Base-by-base conservation (phyloP, 2,329 filamentous ascomycete species). In the Fulvia fulva region DNA sequence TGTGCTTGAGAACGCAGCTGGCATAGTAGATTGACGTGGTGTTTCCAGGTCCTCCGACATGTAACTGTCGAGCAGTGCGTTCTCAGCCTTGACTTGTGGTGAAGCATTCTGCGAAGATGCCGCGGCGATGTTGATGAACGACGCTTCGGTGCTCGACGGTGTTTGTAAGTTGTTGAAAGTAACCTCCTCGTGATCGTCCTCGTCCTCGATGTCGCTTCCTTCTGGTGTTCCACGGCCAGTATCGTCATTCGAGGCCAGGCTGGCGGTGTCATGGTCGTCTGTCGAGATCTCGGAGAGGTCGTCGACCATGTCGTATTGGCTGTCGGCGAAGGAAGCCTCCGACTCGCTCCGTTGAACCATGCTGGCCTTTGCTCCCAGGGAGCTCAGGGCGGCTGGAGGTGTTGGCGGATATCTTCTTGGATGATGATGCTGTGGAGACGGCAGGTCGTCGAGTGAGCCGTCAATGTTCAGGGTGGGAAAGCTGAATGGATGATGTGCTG, bases 201-300 rank as follows among this genome's bases (percentile, higher is more conserved):
- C 61, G 14, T 60, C 56, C 28, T 67, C 65, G n/a, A 49, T 51
- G 7, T 59, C 57, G 34, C 59, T 60, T 5, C 56, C 52, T 7
- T 67, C 66, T 12, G 63, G 64, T 0, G 63, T 66, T 32, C 60
- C 34, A 5, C 58, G 45, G 28, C 54, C 64, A 16, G 63, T 51
- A 23, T 59, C 63, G n/a, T 57, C 64, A 12, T 61, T 62, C 3
- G 68, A 70, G 25, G 61, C 57, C 45, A 72, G 62, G 63, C 67
- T 70, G 21, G 68, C 70, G 3, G 70, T 72, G 37, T 71, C 69
- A 26, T 67, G 63, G 44, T 69, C 70, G 50, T 70, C 68, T 50
- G 56, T 65, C 19, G 68, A 69, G 46, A 69, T 62, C 34, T 72
- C 70, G 19, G 69, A 71, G 23, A 68, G 52, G 46, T 71, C 68